A percentile compares a stretch with the other conserved stretches of the same genome.
Conservation (phyloP, 2,329 filamentous ascomycete genomes). For the Penicillium aurantiogriseum region DNA sequence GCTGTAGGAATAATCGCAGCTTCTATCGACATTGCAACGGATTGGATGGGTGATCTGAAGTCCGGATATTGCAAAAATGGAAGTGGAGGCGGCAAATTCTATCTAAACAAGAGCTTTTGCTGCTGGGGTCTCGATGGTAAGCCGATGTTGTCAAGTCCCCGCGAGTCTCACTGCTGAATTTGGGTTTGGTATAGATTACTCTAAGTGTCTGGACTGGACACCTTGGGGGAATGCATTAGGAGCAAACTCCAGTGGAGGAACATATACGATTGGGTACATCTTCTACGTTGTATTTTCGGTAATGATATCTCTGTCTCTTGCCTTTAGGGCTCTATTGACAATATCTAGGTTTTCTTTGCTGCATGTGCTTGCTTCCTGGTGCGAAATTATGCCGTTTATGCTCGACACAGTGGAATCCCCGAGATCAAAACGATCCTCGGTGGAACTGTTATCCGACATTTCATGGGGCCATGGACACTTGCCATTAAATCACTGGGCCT, state of each 20-base stretch:
- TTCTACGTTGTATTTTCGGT: constrained; percentile 86
- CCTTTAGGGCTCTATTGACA: constrained; percentile 22
- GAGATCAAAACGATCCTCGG: constrained; percentile 97
- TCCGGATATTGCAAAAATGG: constrained; percentile 78
- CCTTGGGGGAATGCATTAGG: constrained; percentile 77
- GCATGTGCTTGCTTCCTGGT: constrained; percentile 75
- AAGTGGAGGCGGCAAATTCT: constrained; percentile 79
- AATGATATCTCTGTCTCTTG: constrained; percentile 32
- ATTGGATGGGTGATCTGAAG: constrained; percentile 93
- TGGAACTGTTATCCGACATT: constrained; percentile 85
- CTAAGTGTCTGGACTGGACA: constrained; percentile 82
- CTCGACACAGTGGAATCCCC: constrained; percentile 92
- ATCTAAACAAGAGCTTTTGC: constrained; percentile 87
- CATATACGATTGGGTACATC: constrained; percentile 81
- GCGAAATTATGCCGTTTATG: constrained; percentile 78
- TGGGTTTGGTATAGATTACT: constrained; percentile 52
- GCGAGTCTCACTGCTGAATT: constrained; percentile 13
- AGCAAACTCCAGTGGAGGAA: constrained; percentile 63
- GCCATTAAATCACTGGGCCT: constrained; percentile 85
- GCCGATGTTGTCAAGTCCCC: constrained; percentile 8
- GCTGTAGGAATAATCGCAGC: constrained; percentile 82
- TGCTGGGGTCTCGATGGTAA: constrained; percentile 80
- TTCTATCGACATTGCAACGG: constrained; percentile 81
- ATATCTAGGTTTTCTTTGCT: constrained; percentile 68
- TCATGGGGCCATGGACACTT: constrained; percentile 85